Percentiles rank a stretch among this genome's conserved stretches.
phyloP scores from a whole-genome alignment of 1,139 yeast species.

The Ogataea hybrid region DNA sequence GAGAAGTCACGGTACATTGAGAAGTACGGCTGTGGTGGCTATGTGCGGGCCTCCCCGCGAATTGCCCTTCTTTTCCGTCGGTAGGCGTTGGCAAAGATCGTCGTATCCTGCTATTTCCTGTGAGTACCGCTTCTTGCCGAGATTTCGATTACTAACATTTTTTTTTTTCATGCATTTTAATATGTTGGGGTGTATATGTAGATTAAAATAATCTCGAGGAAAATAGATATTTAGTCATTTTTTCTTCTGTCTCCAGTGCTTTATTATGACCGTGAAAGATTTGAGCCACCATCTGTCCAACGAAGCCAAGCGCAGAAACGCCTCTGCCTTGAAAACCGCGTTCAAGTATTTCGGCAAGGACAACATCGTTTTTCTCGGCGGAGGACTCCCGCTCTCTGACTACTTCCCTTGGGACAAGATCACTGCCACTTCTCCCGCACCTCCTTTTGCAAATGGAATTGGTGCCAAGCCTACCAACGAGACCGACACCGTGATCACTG shows the following conservation, averaged over 20 bases:
- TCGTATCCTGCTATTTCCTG: constrained; percentile 7
- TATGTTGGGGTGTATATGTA: not conserved
- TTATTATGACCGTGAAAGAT: constrained; percentile 46
- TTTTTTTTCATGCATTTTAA: not conserved
- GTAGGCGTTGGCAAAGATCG: constrained; percentile 6
- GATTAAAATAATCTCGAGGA: not conserved
- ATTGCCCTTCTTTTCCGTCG: not conserved
- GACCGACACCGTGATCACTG: constrained; percentile 41
- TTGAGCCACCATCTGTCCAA: constrained; percentile 70
- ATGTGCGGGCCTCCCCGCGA: not conserved
- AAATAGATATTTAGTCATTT: not conserved
- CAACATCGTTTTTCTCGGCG: constrained; percentile 84
- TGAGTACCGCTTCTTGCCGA: constrained; percentile 9
- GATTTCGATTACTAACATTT: not conserved
- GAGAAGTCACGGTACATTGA: not conserved
- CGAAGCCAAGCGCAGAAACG: constrained; percentile 74
- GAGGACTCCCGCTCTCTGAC: constrained; percentile 89
- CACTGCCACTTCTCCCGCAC: constrained; percentile 66
- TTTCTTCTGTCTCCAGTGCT: not conserved
- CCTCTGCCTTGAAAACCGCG: constrained; percentile 82
- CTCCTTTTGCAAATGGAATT: constrained; percentile 75
- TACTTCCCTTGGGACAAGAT: constrained; percentile 89
- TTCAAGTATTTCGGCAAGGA: constrained; percentile 75
- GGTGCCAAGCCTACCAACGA: constrained; percentile 60
- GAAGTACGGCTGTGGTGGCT: not conserved